These are phyloP conservation scores for Mycosphaerella sp. DNA, from an alignment of 2,329 filamentous ascomycete genomes.

Conservation along the genomic window DNA sequence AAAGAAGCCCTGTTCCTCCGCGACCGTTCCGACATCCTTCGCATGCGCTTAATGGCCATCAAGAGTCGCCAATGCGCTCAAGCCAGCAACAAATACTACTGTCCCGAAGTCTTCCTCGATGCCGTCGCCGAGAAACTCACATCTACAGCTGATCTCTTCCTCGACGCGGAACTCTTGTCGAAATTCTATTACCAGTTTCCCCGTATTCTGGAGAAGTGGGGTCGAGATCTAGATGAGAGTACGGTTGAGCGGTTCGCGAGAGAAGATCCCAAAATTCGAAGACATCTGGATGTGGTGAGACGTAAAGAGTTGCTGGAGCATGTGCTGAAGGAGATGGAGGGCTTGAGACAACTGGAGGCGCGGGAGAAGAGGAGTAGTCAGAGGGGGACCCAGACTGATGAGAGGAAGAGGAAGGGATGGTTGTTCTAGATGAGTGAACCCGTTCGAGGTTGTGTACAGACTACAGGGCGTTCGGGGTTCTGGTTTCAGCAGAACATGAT, in stretches of 20 bases:
- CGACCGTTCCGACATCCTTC: conserved; percentile 82
- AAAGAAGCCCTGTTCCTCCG: conserved; percentile 91
- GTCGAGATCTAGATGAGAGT: conserved; percentile 61
- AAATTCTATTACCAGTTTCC: conserved; percentile 98
- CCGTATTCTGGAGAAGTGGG: conserved; percentile 76
- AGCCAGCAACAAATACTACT: conserved; percentile 89
- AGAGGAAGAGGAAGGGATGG: conserved; percentile 32
- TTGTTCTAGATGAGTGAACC: conserved; percentile 22
- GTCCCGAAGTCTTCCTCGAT: conserved; percentile 95
- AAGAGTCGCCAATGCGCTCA: conserved; percentile 84
- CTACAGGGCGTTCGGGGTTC: conserved; percentile 3
- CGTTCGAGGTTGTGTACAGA: background rate
- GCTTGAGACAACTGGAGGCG: conserved; percentile 74
- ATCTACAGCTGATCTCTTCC: conserved; percentile 88
- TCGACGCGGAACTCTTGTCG: conserved; percentile 91
- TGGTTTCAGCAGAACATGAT: background rate
- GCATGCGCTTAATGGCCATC: conserved; percentile 79
- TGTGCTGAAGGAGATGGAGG: conserved; percentile 93
- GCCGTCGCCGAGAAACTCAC: conserved; percentile 93
- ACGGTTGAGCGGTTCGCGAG: conserved; percentile 86
- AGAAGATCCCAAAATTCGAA: conserved; percentile 83
- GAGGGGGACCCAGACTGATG: conserved; percentile 33
- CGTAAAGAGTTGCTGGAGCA: conserved; percentile 90
- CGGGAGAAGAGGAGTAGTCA: conserved; percentile 53
- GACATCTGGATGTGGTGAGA: conserved; percentile 85